Conservation (phyloP, 2,329 filamentous ascomycete genomes). For the Curvularia spicifera region DNA sequence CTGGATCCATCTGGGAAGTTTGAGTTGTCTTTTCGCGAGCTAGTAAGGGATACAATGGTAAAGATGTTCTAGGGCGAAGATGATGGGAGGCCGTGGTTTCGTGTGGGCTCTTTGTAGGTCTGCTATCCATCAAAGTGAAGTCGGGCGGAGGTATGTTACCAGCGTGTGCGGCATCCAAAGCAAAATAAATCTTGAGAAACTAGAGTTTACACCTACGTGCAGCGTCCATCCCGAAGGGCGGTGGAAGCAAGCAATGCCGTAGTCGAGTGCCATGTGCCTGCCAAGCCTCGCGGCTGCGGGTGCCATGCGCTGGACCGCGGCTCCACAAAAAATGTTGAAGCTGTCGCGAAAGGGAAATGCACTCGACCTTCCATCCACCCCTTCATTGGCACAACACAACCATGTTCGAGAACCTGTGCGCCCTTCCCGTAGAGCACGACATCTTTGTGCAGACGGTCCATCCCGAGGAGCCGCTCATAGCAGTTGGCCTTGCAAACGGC, state of each 20-base stretch:
- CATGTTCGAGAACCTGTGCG: conserved; percentile 94
- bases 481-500: conserved; percentile 82
- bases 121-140: neutral
- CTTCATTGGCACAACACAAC: conserved; percentile 8
- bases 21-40: no score
- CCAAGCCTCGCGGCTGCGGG: conserved; percentile 26
- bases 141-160: neutral
- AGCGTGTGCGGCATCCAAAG: neutral
- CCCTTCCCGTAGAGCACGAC: conserved; percentile 82
- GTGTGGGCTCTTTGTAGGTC: neutral
- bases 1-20: neutral
- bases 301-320: conserved; percentile 17
- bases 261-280: conserved; percentile 15
- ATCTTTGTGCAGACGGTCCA: conserved; percentile 90
- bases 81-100: neutral
- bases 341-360: conserved; percentile 11
- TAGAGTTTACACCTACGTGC: neutral
- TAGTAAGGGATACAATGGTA: neutral
- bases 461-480: conserved; percentile 80
- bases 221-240: neutral
- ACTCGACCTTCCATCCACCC: conserved; percentile 2
- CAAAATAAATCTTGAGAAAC: neutral
- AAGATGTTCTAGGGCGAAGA: neutral
- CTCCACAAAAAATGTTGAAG: conserved; percentile 38
- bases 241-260: neutral